Percentiles rank a stretch among this genome's conserved stretches.
Evolutionary conservation across 139 green algal species (phyloP).

Genomic region (Chlamydomonas urium): DNA sequence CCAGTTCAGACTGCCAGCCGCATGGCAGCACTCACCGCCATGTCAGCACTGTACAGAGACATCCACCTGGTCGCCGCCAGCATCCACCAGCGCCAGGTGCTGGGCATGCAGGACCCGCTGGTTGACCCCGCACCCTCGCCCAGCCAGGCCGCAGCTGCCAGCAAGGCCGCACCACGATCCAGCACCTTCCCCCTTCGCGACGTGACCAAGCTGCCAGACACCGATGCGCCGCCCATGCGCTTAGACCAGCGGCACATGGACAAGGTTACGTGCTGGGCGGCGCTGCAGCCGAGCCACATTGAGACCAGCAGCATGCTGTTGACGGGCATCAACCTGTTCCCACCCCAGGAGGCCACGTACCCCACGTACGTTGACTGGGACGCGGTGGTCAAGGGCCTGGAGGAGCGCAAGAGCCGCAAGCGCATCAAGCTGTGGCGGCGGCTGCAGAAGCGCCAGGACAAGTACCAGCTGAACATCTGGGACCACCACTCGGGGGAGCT

Average conservation of each 20-base stretch:
- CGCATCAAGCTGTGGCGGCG: constrained; percentile 17
- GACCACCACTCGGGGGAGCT: constrained; percentile 29
- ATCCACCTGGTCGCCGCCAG: constrained; percentile 1
- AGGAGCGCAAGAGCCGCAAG: constrained; percentile 27
- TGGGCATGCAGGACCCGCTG: too few relatives aligned
- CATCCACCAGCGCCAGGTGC: background rate
- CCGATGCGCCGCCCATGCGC: background rate
- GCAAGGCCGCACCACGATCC: too few relatives aligned
- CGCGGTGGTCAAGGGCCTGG: constrained; percentile 18
- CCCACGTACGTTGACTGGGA: constrained; percentile 44
- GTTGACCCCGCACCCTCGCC: too few relatives aligned
- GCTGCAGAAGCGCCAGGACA: constrained; percentile 27
- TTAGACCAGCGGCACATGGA: constrained; percentile 31
- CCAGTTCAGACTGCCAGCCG: background rate
- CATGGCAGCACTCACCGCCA: background rate
- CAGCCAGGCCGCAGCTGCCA: too few relatives aligned
- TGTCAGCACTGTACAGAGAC: constrained; percentile 3
- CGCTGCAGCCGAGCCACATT: constrained; percentile 31
- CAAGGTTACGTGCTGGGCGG: constrained; percentile 33
- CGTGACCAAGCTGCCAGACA: constrained; percentile 3
- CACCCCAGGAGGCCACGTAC: constrained; percentile 34
- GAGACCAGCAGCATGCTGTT: constrained; percentile 26
- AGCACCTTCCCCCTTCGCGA: background rate
- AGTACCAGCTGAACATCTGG: constrained; percentile 47
- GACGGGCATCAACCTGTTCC: constrained; percentile 35